Percentiles rank a stretch among this genome's conserved stretches.
Evolutionary conservation across 164 flowering plant genomes (phyloP).

Genomic region (Nelumbo lutea): DNA sequence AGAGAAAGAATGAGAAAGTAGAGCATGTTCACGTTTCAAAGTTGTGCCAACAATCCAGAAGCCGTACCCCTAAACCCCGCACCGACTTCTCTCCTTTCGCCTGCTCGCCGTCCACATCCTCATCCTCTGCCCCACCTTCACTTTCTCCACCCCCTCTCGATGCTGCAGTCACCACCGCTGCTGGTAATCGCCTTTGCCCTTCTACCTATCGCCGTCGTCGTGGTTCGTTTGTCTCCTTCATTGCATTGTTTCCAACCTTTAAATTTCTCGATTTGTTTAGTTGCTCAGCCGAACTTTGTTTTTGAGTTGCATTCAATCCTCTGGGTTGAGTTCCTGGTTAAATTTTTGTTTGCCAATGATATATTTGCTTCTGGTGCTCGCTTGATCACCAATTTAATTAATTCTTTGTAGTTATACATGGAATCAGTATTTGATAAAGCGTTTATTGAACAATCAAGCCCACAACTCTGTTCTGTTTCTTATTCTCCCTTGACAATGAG

Average conservation of each 20-base stretch:
- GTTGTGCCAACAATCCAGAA: constrained; percentile 31
- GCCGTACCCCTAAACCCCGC: constrained; percentile 34
- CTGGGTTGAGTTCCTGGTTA: neutral
- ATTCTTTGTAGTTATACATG: neutral
- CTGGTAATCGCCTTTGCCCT: neutral
- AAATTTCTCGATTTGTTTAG: neutral
- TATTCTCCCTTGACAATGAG: neutral
- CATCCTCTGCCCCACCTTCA: constrained; percentile 9
- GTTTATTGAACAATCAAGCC: neutral
- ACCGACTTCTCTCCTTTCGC: constrained; percentile 37
- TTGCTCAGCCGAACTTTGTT: neutral
- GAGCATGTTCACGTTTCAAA: constrained; percentile 20
- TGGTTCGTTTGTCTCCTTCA: constrained; percentile 11
- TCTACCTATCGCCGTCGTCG: neutral
- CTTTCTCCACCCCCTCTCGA: neutral
- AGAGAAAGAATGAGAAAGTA: constrained; percentile 1
- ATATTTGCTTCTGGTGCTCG: neutral
- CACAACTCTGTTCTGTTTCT: neutral
- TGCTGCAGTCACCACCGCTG: neutral
- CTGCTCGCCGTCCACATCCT: constrained; percentile 10
- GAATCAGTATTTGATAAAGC: neutral
- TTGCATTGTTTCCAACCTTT: neutral
- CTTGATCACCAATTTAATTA: neutral
- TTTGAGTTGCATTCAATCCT: neutral
- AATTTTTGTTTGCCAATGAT: neutral